Evolutionary conservation across 495 filamentous ascomycete species (phyloP).

Genomic region (Aspergillus haitiensis): DNA sequence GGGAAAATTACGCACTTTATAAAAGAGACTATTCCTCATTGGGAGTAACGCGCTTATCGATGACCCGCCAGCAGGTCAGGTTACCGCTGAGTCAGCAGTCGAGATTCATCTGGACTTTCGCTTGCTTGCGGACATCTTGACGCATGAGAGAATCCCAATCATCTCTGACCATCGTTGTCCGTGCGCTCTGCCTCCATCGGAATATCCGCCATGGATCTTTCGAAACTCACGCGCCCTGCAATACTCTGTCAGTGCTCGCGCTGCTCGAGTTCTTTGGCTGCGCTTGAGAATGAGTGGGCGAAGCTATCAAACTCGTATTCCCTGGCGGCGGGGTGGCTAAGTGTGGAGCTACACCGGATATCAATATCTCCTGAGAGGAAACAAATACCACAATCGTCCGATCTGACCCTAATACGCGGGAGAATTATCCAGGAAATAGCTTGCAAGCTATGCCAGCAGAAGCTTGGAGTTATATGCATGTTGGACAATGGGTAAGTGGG

Average conservation of each 20-base stretch:
- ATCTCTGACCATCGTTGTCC: not conserved
- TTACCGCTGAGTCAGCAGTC: constrained; percentile 32
- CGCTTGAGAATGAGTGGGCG: constrained; percentile 51
- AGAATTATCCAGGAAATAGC: constrained; percentile 44
- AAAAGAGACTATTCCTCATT: no score
- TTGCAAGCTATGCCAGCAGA: constrained; percentile 50
- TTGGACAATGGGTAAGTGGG: constrained; percentile 45
- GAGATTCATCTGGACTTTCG: constrained; percentile 29
- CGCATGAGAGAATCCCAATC: not conserved
- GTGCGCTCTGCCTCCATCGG: not conserved
- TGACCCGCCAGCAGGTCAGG: constrained; percentile 24
- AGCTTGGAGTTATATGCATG: constrained; percentile 40
- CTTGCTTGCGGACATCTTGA: constrained; percentile 17
- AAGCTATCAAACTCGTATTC: constrained; percentile 46
- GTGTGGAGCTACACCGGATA: constrained; percentile 46
- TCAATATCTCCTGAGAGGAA: constrained; percentile 44
- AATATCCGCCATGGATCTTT: constrained; percentile 38
- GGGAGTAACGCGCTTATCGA: constrained; percentile 17
- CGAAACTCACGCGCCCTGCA: constrained; percentile 41
- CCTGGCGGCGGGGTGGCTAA: constrained; percentile 45
- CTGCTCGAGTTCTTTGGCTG: constrained; percentile 50
- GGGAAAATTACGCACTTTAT: no score
- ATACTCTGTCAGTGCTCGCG: constrained; percentile 45
- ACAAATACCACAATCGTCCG: constrained; percentile 44
- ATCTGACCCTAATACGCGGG: constrained; percentile 42